Conservation (phyloP, 2,329 filamentous ascomycete genomes). For the Ceratocystis variospora region DNA sequence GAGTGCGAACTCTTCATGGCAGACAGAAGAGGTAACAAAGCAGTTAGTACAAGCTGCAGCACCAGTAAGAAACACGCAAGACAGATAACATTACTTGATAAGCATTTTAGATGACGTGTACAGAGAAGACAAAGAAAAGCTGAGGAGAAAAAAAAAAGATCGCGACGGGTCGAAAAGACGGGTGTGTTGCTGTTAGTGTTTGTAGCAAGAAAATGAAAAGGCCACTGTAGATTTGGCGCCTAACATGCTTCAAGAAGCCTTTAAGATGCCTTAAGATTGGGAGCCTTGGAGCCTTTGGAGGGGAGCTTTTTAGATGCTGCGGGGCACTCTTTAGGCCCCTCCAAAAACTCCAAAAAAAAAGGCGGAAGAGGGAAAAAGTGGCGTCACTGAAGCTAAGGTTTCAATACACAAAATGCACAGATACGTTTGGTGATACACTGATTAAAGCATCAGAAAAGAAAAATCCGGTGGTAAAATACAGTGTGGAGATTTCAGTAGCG, state of each 20-base stretch:
- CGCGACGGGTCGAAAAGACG: background rate
- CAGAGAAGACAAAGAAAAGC: background rate
- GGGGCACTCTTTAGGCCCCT: background rate
- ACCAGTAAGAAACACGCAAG: background rate
- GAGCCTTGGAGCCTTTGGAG: background rate
- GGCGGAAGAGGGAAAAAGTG: background rate
- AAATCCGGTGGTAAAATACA: conserved; percentile 16
- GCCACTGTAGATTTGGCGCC: background rate
- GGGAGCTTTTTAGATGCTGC: conserved; percentile 1
- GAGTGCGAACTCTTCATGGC: conserved; percentile 67
- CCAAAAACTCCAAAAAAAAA: conserved; percentile 1
- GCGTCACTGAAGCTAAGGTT: conserved; percentile 5
- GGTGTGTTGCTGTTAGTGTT: no score
- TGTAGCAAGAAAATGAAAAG: background rate
- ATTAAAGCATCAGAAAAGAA: background rate
- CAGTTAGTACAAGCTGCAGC: background rate
- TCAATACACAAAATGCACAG: background rate
- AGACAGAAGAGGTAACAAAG: background rate
- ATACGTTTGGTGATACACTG: background rate
- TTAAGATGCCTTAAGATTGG: no score
- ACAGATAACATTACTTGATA: conserved; percentile 36
- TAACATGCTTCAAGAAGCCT: background rate
- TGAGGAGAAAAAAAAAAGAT: background rate
- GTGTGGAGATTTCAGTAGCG: conserved; percentile 18
- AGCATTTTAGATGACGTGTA: conserved; percentile 26